phyloP scores from a whole-genome alignment of 2,329 filamentous ascomycete species.

The Botryosphaeria dothidea region DNA sequence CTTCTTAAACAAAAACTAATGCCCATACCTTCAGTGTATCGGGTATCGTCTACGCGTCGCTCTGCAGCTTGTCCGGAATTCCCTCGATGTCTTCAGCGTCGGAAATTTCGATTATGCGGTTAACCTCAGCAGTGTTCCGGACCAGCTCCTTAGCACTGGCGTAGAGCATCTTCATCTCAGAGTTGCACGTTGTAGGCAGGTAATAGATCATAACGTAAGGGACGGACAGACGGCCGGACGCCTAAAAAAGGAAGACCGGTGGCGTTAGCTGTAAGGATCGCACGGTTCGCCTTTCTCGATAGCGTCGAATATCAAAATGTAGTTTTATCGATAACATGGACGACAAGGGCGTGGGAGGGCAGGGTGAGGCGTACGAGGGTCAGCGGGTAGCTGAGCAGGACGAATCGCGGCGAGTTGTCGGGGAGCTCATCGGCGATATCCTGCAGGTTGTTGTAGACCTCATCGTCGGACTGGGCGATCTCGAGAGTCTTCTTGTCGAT shows the following conservation, averaged over 20 bases:
- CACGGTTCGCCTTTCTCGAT: not conserved
- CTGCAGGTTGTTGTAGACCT: conserved; percentile 78
- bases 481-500: conserved; percentile 91
- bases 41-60: not conserved
- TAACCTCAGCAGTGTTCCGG: conserved; percentile 90
- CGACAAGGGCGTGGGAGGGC: not conserved
- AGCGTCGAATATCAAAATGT: not conserved
- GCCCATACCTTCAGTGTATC: not conserved
- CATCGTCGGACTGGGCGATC: conserved; percentile 79
- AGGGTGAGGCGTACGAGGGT: conserved; percentile 64
- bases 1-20: not conserved
- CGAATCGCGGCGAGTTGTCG: conserved; percentile 85
- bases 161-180: conserved; percentile 87
- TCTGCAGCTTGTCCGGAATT: conserved; percentile 69
- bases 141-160: conserved; percentile 95
- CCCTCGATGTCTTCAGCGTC: conserved; percentile 77
- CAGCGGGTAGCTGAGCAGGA: conserved; percentile 87
- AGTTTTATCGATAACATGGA: not conserved
- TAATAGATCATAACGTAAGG: conserved; percentile 96
- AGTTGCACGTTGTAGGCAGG: conserved; percentile 87
- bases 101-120: conserved; percentile 81
- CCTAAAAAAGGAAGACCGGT: conserved; percentile 47
- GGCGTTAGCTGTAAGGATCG: not conserved
- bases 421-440: conserved; percentile 87
- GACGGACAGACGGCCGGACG: conserved; percentile 79